Conservation (phyloP, 148 eudicot genomes). For the Suaeda aralocaspica region DNA sequence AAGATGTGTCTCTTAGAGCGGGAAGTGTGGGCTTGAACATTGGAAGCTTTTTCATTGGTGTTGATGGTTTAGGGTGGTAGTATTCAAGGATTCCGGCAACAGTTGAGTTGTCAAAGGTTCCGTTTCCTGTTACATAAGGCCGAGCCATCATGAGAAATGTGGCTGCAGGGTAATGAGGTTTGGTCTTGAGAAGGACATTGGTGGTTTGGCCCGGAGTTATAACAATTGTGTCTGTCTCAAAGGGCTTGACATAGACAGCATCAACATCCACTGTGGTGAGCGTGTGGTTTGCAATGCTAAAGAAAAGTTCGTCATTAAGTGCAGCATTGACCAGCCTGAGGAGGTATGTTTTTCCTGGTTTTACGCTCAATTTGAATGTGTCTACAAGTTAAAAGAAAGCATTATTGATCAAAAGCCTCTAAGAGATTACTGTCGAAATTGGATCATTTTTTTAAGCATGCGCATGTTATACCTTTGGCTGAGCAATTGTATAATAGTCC, state of each 20-base stretch:
- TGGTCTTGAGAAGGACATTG: conserved; percentile 43
- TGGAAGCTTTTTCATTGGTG: conserved; percentile 36
- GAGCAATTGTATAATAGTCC: conserved; percentile 60
- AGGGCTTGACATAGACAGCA: conserved; percentile 47
- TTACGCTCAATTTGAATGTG: conserved; percentile 46
- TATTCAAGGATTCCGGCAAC: conserved; percentile 45
- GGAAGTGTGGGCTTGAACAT: conserved; percentile 48
- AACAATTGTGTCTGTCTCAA: conserved; percentile 23
- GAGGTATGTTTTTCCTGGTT: conserved; percentile 45
- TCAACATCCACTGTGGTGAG: conserved; percentile 48
- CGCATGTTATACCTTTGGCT: conserved; percentile 39
- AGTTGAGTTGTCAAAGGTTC: conserved; percentile 52
- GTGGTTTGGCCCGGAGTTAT: conserved; percentile 50
- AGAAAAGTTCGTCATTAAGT: conserved; percentile 45
- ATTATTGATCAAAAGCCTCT: neutral
- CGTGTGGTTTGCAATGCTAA: conserved; percentile 32
- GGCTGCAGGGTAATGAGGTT: conserved; percentile 28
- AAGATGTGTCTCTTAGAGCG: conserved; percentile 49
- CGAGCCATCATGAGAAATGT: conserved; percentile 36
- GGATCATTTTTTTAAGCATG: too few relatives aligned
- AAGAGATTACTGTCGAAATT: neutral
- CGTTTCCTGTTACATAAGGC: conserved; percentile 40
- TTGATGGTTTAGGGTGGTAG: conserved; percentile 40
- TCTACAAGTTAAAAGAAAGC: conserved; percentile 19
- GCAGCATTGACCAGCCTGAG: conserved; percentile 50